Percentiles rank a stretch among this genome's conserved stretches.
These are phyloP conservation scores for Jacaranda mimosifolia DNA, from an alignment of 257 asterid genomes.

Conservation along the genomic window DNA sequence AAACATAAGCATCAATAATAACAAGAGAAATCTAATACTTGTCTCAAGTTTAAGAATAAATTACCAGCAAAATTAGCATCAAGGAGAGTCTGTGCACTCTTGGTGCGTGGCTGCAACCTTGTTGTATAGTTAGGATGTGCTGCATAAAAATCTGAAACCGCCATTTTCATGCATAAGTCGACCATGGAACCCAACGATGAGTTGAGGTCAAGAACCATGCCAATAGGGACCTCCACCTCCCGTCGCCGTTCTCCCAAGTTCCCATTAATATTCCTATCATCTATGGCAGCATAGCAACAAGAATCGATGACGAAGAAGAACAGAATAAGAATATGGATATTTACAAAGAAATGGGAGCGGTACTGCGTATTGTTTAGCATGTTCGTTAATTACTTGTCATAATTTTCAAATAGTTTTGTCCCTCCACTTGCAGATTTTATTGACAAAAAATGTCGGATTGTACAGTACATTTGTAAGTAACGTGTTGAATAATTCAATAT, in stretches of 20 bases:
- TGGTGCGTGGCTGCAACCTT: slow-evolving; percentile 45
- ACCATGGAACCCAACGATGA: slow-evolving; percentile 59
- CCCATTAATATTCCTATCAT: too few species aligned
- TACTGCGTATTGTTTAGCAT: slow-evolving; percentile 4
- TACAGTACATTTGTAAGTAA: not conserved
- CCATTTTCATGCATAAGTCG: slow-evolving; percentile 60
- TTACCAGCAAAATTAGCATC: slow-evolving; percentile 62
- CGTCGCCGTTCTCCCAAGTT: not conserved
- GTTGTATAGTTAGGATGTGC: slow-evolving; percentile 48
- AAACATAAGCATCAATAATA: too few species aligned
- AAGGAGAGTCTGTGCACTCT: slow-evolving; percentile 42
- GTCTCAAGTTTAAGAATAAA: too few species aligned
- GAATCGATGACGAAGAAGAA: not conserved
- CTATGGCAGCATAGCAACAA: not conserved
- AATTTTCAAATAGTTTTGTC: not conserved
- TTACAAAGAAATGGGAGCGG: not conserved
- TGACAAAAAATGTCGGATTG: not conserved
- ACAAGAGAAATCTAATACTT: too few species aligned
- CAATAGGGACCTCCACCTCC: slow-evolving; percentile 41
- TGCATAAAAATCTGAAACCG: slow-evolving; percentile 53
- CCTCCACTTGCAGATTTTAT: not conserved
- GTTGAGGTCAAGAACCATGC: slow-evolving; percentile 52
- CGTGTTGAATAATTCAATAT: slow-evolving; percentile 17
- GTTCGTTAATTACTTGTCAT: not conserved
- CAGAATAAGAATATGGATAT: not conserved